Base-by-base conservation (phyloP, 2,329 filamentous ascomycete genomes). In the Penicillium sp. region DNA sequence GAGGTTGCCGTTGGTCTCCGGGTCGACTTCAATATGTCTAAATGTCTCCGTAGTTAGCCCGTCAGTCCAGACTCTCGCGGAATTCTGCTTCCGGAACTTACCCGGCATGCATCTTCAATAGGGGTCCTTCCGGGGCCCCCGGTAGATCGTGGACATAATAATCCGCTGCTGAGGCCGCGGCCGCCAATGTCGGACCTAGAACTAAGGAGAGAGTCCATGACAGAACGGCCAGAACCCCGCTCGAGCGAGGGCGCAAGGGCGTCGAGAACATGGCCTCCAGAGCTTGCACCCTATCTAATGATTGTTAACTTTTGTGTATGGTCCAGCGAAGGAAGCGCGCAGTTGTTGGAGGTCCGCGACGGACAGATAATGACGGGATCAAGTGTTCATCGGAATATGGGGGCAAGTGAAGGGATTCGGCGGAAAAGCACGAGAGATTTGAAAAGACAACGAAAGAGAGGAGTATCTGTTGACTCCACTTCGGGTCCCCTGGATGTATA, bases 91-190 rank as follows among this genome's bases (percentile, higher is more conserved):
- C 31, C n/a, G 35, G 7, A 44, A 77, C 89, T 80, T 80, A 96
- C 91, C 95, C 95, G 79, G 95, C 93, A 82, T 98, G 95, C 93
- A 98, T 98, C 82, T 96, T 97, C 70, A 96, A 78, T 59, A 91
- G 77, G 37, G 91, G 87, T 21, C 86, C 89, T 64, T 86, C 81
- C 10, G 96, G 93, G 54, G 90, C 86, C 31, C 96, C 95, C 6
- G 95, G 95, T 21, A 99, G 82, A 9, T 87, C 85, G 67, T 86
- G 87, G 53, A 99, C 89, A 77, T 89, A 98, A 76, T 97, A 99
- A 74, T 99, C 93, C 31, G 88, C 90, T 47, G 90, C 88, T 2
- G 83, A 82, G 71, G 85, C 86, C 19, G 73, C 70, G 14, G 61
- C 60, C 4, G 62, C 65, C 33, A 63, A 52, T 21, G 62, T 54